phyloP scores from a whole-genome alignment of 306 rosid species.

The Castanospermum australe region DNA sequence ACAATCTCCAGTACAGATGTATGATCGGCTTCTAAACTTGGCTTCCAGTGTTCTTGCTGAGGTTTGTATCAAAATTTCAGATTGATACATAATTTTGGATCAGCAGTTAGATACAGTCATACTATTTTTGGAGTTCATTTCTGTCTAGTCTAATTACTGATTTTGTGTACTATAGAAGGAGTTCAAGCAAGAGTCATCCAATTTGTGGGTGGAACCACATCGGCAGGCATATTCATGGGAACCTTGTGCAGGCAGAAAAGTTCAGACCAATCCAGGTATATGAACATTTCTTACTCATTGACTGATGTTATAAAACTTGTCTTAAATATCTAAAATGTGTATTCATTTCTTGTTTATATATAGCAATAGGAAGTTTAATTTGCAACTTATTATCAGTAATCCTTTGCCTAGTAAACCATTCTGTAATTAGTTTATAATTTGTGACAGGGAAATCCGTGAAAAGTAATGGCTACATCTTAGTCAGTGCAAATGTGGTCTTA shows the following conservation, averaged over 20 bases:
- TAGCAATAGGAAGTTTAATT: background rate
- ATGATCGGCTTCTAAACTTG: conserved; percentile 69
- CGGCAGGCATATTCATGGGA: conserved; percentile 55
- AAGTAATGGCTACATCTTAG: conserved; percentile 77
- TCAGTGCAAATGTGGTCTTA: conserved; percentile 97
- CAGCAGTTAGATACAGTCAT: conserved; percentile 4
- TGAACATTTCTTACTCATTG: background rate
- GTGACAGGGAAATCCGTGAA: conserved; percentile 50
- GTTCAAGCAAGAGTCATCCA: conserved; percentile 62
- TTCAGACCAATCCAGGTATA: conserved; percentile 44
- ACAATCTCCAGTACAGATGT: conserved; percentile 64
- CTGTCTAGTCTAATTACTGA: conserved; percentile 14
- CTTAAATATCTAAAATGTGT: background rate
- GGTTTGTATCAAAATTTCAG: conserved; percentile 47
- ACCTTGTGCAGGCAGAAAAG: conserved; percentile 62
- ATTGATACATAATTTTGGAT: background rate
- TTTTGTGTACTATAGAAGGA: conserved; percentile 52
- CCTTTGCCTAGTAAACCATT: background rate
- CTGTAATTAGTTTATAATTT: conserved; percentile 22
- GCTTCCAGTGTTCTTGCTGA: conserved; percentile 73
- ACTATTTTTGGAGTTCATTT: background rate
- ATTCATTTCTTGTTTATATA: background rate
- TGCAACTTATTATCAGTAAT: background rate
- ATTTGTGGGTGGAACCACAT: conserved; percentile 70
- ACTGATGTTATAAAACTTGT: background rate